These are phyloP conservation scores for Protomyces inouyei DNA, from an alignment of 1,139 yeast genomes.

Conservation along the genomic window DNA sequence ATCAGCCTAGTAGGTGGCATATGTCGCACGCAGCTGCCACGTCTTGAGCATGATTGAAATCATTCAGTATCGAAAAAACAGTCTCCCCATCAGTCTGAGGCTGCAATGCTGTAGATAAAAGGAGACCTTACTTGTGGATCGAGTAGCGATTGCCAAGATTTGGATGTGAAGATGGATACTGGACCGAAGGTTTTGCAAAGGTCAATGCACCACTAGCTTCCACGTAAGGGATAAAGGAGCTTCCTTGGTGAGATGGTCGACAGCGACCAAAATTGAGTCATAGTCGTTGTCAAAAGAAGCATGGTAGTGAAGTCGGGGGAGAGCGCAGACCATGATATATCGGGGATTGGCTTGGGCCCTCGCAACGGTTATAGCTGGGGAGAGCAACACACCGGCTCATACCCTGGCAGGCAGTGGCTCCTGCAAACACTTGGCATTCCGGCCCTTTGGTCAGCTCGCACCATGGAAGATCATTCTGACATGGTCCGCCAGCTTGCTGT, in stretches of 20 bases:
- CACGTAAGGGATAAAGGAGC: constrained; percentile 6
- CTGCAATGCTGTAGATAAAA: constrained; percentile 31
- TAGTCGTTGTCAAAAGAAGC: no score
- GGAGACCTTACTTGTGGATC: neutral
- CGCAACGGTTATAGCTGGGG: constrained; percentile 3
- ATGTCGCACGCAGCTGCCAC: no score
- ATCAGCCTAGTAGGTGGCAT: constrained; percentile 44
- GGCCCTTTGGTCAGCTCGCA: no score
- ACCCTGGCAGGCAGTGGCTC: no score
- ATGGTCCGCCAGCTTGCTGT: no score
- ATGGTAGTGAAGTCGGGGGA: constrained; percentile 26
- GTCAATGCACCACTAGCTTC: neutral
- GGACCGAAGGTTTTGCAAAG: constrained; percentile 5
- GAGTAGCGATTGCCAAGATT: constrained; percentile 11
- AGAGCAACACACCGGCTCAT: no score
- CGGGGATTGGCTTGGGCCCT: neutral
- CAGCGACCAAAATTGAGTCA: constrained; percentile 8
- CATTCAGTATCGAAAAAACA: constrained; percentile 36
- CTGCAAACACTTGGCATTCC: no score
- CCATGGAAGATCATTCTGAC: no score
- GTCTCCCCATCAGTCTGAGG: no score
- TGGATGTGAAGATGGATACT: constrained; percentile 10
- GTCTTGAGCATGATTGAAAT: constrained; percentile 20
- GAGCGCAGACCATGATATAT: constrained; percentile 14
- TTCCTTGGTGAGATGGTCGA: constrained; percentile 24